phyloP scores from a whole-genome alignment of 805 yeast genomes.

The Saccharomycopsis olivae region DNA sequence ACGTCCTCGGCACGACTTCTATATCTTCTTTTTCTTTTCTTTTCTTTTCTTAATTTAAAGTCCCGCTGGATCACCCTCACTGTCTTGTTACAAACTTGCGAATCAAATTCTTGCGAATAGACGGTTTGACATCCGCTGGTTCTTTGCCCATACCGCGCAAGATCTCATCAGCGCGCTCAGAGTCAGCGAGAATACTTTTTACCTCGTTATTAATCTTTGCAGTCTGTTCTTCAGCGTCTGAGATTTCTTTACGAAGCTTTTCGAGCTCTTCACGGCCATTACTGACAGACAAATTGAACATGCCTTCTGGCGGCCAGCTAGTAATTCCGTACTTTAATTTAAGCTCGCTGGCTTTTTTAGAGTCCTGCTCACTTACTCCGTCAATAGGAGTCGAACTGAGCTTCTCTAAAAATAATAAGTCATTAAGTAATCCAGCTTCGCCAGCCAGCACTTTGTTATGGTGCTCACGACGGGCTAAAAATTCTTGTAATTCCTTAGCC shows the following conservation, averaged over 20 bases:
- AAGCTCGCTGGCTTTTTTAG: slow-evolving; percentile 28
- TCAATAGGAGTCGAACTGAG: slow-evolving; percentile 22
- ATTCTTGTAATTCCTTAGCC: slow-evolving; percentile 39
- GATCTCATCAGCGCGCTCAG: slow-evolving; percentile 28
- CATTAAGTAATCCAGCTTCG: slow-evolving; percentile 21
- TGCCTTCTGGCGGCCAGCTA: slow-evolving; percentile 35
- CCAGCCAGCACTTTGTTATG: slow-evolving; percentile 22
- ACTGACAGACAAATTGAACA: slow-evolving; percentile 30
- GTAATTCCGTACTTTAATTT: slow-evolving; percentile 36
- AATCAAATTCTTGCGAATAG: slow-evolving; percentile 60
- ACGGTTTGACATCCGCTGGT: slow-evolving; percentile 33
- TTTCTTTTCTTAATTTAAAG: neutral
- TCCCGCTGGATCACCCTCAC: slow-evolving; percentile 3
- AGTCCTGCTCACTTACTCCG: slow-evolving; percentile 26
- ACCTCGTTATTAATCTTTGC: slow-evolving; percentile 24
- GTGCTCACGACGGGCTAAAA: slow-evolving; percentile 37
- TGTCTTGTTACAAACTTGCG: slow-evolving; percentile 50
- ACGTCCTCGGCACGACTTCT: too few relatives aligned
- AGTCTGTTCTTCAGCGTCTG: slow-evolving; percentile 26
- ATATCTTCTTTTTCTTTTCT: too few relatives aligned
- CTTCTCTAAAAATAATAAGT: slow-evolving; percentile 24
- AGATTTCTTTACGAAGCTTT: slow-evolving; percentile 24
- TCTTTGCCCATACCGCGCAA: slow-evolving; percentile 28
- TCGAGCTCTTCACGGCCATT: slow-evolving; percentile 22
- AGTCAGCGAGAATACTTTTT: slow-evolving; percentile 27